Percentiles rank a stretch among this genome's conserved stretches.
These are phyloP conservation scores for Mercurialis annua DNA, from an alignment of 345 rosid genomes.

Conservation along the genomic window DNA sequence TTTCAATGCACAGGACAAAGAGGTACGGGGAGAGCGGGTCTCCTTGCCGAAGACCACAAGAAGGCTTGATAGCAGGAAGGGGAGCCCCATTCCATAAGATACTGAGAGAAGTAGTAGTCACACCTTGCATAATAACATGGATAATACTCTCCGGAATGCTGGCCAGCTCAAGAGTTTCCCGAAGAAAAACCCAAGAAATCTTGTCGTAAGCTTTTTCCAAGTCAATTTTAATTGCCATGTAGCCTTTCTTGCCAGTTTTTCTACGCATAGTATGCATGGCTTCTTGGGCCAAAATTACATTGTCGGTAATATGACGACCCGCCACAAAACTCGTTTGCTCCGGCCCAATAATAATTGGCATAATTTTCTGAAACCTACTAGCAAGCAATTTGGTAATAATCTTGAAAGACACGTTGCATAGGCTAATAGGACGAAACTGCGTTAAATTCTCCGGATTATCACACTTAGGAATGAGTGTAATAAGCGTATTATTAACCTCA, in stretches of 20 bases:
- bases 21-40: background rate
- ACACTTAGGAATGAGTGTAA: background rate
- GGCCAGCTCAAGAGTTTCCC: background rate
- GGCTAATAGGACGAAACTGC: background rate
- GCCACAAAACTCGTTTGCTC: background rate
- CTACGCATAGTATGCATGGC: background rate
- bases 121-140: background rate
- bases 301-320: background rate
- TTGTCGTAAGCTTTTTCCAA: too few relatives aligned
- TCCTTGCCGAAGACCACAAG: background rate
- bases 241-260: background rate
- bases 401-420: background rate
- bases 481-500: too few relatives aligned
- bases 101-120: background rate
- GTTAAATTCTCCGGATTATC: background rate
- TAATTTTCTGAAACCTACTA: background rate
- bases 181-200: background rate
- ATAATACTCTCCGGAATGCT: background rate
- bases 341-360: background rate
- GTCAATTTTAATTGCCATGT: too few relatives aligned
- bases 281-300: background rate
- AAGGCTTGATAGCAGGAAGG: background rate
- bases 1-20: background rate
- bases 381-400: background rate
- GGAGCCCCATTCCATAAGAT: background rate